Conservation (phyloP, 2,329 filamentous ascomycete genomes). For the Thelonectria olida region DNA sequence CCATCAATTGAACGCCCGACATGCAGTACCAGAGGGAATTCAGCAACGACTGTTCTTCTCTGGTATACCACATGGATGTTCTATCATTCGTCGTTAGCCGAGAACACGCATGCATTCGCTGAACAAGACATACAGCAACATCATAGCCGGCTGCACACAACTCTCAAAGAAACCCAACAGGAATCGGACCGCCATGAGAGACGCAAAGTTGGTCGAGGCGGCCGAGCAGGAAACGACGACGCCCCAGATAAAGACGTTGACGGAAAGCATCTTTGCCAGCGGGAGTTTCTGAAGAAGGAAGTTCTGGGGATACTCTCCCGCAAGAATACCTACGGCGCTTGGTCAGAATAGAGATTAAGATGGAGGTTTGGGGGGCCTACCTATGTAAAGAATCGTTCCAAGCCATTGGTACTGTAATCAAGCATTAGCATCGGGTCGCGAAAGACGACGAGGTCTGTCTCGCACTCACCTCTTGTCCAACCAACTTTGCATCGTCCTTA, state of each 20-base stretch:
- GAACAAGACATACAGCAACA: conserved; percentile 48
- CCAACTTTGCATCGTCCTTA: conserved; percentile 57
- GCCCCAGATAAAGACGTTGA: conserved; percentile 55
- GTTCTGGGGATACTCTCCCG: conserved; percentile 56
- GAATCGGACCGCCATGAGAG: conserved; percentile 52
- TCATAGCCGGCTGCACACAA: conserved; percentile 55
- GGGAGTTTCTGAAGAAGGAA: conserved; percentile 57
- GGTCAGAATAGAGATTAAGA: too few relatives aligned
- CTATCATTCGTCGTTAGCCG: neutral
- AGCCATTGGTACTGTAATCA: conserved; percentile 72
- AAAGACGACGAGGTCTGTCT: too few relatives aligned
- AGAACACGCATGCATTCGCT: neutral
- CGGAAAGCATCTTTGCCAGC: conserved; percentile 53
- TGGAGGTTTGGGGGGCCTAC: too few relatives aligned
- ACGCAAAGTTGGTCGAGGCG: conserved; percentile 49
- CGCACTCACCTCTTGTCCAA: conserved; percentile 30
- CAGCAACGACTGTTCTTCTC: conserved; percentile 23
- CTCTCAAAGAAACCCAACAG: conserved; percentile 57
- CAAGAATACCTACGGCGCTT: conserved; percentile 55
- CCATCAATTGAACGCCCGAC: conserved; percentile 48
- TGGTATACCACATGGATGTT: conserved; percentile 27
- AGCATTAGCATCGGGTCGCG: too few relatives aligned
- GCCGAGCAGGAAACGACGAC: conserved; percentile 46
- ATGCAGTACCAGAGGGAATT: conserved; percentile 44
- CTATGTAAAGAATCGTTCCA: conserved; percentile 46